Conservation (phyloP, 495 filamentous ascomycete species). For the Aspergillus diversus region DNA sequence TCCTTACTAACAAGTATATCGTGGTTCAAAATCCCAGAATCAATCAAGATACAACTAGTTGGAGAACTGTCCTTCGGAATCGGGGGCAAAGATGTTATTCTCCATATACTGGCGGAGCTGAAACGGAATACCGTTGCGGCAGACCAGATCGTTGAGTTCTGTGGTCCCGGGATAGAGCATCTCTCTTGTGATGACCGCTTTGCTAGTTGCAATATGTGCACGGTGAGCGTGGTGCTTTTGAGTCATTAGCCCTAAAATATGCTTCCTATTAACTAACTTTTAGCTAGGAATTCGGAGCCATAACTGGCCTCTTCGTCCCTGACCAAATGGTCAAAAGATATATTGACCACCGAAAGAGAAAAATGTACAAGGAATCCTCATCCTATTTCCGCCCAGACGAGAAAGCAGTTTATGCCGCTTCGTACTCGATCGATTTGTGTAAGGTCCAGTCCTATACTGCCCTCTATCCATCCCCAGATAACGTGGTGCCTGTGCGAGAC, state of each 20-base stretch:
- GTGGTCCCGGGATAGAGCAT: conserved; percentile 37
- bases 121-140: conserved; percentile 51
- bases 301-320: conserved; percentile 47
- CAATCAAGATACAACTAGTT: conserved; percentile 40
- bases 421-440: conserved; percentile 39
- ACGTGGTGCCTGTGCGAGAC: conserved; percentile 46
- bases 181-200: conserved; percentile 50
- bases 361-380: conserved; percentile 31
- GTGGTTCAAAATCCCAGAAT: conserved; percentile 52
- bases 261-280: not conserved
- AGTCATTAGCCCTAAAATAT: not conserved
- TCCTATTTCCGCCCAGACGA: conserved; percentile 44
- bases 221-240: conserved; percentile 25
- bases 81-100: conserved; percentile 51
- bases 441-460: conserved; percentile 44
- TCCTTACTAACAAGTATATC: conserved; percentile 49
- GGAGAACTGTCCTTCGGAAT: conserved; percentile 40
- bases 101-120: conserved; percentile 47
- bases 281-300: conserved; percentile 47
- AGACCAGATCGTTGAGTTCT: conserved; percentile 51
- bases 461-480: conserved; percentile 46
- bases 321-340: conserved; percentile 40
- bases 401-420: conserved; percentile 42
- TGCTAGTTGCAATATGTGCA: conserved; percentile 53
- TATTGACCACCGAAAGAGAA: conserved; percentile 32